phyloP scores from a whole-genome alignment of 495 filamentous ascomycete genomes.

The Neurospora africana region DNA sequence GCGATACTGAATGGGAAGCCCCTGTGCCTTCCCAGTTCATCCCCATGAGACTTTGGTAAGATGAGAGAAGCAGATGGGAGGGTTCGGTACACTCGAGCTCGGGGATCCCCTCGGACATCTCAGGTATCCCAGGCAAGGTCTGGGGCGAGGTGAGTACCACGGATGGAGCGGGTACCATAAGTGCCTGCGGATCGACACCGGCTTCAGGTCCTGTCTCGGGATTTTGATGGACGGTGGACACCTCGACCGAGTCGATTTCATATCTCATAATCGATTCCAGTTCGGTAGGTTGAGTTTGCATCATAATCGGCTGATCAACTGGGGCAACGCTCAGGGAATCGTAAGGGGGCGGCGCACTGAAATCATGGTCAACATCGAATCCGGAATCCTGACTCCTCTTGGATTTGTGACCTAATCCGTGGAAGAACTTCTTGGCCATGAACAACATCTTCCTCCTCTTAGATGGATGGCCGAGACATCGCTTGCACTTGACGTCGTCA shows the following conservation, averaged over 20 bases:
- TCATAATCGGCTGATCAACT: background rate
- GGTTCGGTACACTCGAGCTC: constrained; percentile 24
- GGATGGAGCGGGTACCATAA: constrained; percentile 7
- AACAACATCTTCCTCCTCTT: constrained; percentile 36
- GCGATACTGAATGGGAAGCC: background rate
- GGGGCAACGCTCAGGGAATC: constrained; percentile 23
- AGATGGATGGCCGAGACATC: constrained; percentile 33
- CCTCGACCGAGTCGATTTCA: constrained; percentile 35
- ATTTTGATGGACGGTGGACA: constrained; percentile 2
- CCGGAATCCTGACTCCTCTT: constrained; percentile 12
- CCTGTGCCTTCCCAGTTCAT: background rate
- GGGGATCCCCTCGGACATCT: background rate
- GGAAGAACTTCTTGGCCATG: constrained; percentile 40
- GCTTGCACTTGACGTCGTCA: constrained; percentile 36
- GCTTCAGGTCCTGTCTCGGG: constrained; percentile 7
- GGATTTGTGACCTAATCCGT: constrained; percentile 35
- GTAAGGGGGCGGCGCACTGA: constrained; percentile 29
- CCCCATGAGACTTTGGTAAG: background rate
- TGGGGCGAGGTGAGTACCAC: background rate
- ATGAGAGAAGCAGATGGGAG: background rate
- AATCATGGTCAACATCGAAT: constrained; percentile 13
- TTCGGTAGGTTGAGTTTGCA: constrained; percentile 13
- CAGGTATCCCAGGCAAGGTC: background rate
- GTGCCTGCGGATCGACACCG: constrained; percentile 22
- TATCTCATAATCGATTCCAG: constrained; percentile 32